Evolutionary conservation across 2,329 filamentous ascomycete species (phyloP), one percentile per base, ranked within the genome.

Genomic region (Trichoderma guizhouense): DNA sequence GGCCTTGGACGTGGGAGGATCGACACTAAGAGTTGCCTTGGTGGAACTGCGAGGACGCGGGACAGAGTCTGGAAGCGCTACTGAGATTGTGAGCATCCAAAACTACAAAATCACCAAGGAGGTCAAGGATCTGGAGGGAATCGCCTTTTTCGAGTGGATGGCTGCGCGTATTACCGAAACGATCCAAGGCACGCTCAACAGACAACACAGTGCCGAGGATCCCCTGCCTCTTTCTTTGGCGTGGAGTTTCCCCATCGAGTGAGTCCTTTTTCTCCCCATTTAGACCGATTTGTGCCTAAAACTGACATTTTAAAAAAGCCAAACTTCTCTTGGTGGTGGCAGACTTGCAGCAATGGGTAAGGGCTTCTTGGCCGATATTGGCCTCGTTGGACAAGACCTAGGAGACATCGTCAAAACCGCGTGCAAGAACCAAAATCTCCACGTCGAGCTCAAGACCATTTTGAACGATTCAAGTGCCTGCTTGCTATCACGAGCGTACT

Each of bases 201-300:
- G 80, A 3, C 79, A 78, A 26, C 79, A 81, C 71, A 78, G 75
- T 57, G 77, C 79, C 6, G 81, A 83, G 28, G 79, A 82, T 2
- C 84, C 86, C 32, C 81, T 92, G 66, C 86, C 86, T 9, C 83
- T 91, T 81, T 89, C 89, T 1, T 79, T 92, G 73, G 88, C 90
- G 7, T 92, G 90, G 89, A 92, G 90, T 72, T 92, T 92, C 75
- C 90, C 90, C 30, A 89, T 92, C 58, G 88, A 92, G 89, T 91
- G 83, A 78, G 88, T 83, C n/a, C 14, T 14, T n/a, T 11, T 4
- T 4, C 4, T 28, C 21, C 1, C 1, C 3, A 11, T 9, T 15
- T 12, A 5, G n/a, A 8, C 2, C 24, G 3, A 14, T n/a, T 9
- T 7, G 24, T 43, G 32, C 28, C 11, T 7, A 51, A 11, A 18